Percentiles rank a stretch among this genome's conserved stretches.
Evolutionary conservation across 768 basidiomycete genomes (phyloP).

Genomic region (Gyrodon lividus): DNA sequence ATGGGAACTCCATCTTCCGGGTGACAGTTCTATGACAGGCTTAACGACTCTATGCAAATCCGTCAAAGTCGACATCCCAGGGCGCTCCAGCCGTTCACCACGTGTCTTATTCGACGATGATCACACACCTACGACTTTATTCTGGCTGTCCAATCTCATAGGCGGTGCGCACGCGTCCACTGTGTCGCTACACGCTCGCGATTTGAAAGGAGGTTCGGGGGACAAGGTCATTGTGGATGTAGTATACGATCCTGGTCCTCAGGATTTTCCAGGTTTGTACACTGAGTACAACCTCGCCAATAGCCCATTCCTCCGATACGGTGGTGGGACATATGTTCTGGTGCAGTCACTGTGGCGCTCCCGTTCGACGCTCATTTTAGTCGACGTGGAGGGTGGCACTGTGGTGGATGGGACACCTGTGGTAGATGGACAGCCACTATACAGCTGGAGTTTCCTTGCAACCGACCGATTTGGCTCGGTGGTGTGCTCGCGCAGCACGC

Average conservation of each 20-base stretch:
- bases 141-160: slow-evolving; percentile 54
- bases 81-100: slow-evolving; percentile 59
- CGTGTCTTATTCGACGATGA: slow-evolving; percentile 38
- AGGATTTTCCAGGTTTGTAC: slow-evolving; percentile 65
- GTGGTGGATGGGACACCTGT: slow-evolving; percentile 34
- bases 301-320: slow-evolving; percentile 38
- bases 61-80: slow-evolving; percentile 36
- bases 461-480: slow-evolving; percentile 44
- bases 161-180: slow-evolving; percentile 65
- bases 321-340: slow-evolving; percentile 22
- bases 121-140: slow-evolving; percentile 28
- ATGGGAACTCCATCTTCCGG: slow-evolving; percentile 45
- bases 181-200: slow-evolving; percentile 45
- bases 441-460: slow-evolving; percentile 55
- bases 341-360: slow-evolving; percentile 55
- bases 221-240: slow-evolving; percentile 39
- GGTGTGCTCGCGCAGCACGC: slow-evolving; percentile 51
- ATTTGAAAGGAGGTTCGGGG: slow-evolving; percentile 26
- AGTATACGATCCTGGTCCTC: slow-evolving; percentile 37
- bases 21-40: slow-evolving; percentile 1
- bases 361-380: slow-evolving; percentile 46
- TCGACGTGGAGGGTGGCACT: slow-evolving; percentile 41
- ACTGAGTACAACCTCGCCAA: slow-evolving; percentile 46
- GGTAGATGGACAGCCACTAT: slow-evolving; percentile 21
- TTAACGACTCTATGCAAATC: slow-evolving; percentile 19